phyloP scores from a whole-genome alignment of 2,329 filamentous ascomycete genomes.

The Graphium sp. region DNA sequence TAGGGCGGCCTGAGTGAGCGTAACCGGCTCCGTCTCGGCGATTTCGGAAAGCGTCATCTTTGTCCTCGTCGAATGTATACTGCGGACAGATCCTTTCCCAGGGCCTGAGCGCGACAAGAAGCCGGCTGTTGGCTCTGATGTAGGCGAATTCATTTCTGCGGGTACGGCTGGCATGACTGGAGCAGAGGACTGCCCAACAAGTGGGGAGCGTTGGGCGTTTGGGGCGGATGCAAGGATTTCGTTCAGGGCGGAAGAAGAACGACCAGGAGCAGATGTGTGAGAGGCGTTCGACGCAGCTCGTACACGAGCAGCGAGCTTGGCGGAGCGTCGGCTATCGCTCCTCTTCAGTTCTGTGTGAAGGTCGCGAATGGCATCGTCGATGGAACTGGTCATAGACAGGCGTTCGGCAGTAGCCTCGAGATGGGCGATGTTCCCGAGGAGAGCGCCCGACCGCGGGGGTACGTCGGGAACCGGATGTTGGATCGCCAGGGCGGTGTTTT shows the following conservation, averaged over 20 bases:
- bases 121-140: constrained; percentile 10
- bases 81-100: constrained; percentile 35
- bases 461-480: constrained; percentile 46
- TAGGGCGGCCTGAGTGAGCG: constrained; percentile 31
- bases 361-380: constrained; percentile 62
- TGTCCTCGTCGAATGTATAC: constrained; percentile 28
- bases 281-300: constrained; percentile 10
- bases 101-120: constrained; percentile 32
- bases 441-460: constrained; percentile 42
- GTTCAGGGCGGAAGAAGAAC: too few species aligned
- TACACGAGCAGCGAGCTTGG: constrained; percentile 34
- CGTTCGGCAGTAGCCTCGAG: constrained; percentile 63
- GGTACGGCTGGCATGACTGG: background rate
- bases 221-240: too few species aligned
- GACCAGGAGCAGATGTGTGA: constrained; percentile 29
- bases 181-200: background rate
- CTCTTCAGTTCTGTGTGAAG: constrained; percentile 56
- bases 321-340: constrained; percentile 49
- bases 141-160: constrained; percentile 1
- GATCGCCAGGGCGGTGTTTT: constrained; percentile 24
- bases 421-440: constrained; percentile 50
- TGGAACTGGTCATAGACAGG: constrained; percentile 57
- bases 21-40: constrained; percentile 35
- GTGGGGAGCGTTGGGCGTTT: constrained; percentile 41
- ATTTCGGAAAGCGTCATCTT: constrained; percentile 38